Conservation (phyloP, 2,329 filamentous ascomycete species). For the Raffaelea albimanens region DNA sequence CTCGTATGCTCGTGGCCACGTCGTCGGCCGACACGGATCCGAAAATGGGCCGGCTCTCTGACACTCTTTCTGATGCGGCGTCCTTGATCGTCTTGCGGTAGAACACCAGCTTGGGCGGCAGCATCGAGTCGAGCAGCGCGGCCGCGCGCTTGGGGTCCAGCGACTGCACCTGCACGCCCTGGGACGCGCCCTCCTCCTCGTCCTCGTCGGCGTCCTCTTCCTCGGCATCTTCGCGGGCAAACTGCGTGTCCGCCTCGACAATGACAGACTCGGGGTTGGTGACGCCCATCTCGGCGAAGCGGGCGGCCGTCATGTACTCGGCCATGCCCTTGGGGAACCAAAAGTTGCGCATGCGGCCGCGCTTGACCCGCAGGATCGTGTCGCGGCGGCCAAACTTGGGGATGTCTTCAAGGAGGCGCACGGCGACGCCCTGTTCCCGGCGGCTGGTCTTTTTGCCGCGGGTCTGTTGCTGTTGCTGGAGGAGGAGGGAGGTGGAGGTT, state of each 20-base stretch:
- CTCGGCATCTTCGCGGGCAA: conserved; percentile 9
- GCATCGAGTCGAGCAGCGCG: conserved; percentile 22
- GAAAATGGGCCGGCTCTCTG: conserved; percentile 23
- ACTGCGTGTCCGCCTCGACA: conserved; percentile 21
- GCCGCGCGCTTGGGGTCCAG: conserved; percentile 25
- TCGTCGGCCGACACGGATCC: conserved; percentile 31
- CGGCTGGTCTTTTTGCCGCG: conserved; percentile 27
- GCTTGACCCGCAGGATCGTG: conserved; percentile 22
- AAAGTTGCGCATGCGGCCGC: conserved; percentile 26
- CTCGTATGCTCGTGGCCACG: conserved; percentile 24
- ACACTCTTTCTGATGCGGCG: background rate
- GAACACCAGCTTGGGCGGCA: conserved; percentile 29
- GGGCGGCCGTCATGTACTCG: conserved; percentile 25
- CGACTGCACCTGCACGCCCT: background rate
- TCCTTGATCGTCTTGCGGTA: conserved; percentile 26
- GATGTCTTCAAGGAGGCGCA: conserved; percentile 32
- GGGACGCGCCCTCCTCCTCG: background rate
- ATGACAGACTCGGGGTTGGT: conserved; percentile 14
- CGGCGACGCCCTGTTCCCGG: conserved; percentile 30
- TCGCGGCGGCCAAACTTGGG: conserved; percentile 26
- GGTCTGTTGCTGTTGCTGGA: conserved; percentile 2
- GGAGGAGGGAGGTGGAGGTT: background rate
- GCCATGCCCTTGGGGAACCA: conserved; percentile 23
- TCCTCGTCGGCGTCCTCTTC: background rate
- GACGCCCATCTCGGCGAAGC: conserved; percentile 21